Evolutionary conservation across 2,329 filamentous ascomycete species (phyloP).

Genomic region (Sarocladium oryzae): DNA sequence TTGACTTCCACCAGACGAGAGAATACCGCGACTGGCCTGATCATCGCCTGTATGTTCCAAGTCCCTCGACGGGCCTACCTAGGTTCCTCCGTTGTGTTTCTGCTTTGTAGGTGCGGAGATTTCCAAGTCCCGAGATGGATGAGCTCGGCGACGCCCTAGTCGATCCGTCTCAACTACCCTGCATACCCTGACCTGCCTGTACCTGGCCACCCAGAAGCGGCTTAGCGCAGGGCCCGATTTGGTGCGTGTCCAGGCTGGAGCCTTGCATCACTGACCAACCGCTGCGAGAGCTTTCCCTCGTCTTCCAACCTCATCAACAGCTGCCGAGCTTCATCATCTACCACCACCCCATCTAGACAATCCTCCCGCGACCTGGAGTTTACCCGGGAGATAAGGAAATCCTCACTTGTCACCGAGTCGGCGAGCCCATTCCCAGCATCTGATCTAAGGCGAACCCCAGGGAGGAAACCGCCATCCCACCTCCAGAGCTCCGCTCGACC

Average conservation of each 20-base stretch:
- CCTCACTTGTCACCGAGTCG: not conserved
- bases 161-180: slow-evolving; percentile 2
- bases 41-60: too few relatives aligned
- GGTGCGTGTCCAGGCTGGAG: slow-evolving; percentile 12
- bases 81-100: too few relatives aligned
- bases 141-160: not conserved
- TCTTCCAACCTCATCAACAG: slow-evolving; percentile 4
- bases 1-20: too few relatives aligned
- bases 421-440: not conserved
- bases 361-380: not conserved
- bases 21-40: too few relatives aligned
- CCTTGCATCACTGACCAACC: slow-evolving; percentile 10
- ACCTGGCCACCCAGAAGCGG: not conserved
- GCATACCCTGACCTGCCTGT: not conserved
- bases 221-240: slow-evolving; percentile 5
- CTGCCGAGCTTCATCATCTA: not conserved
- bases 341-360: not conserved
- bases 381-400: not conserved
- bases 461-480: slow-evolving; percentile 7
- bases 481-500: slow-evolving; percentile 8
- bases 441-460: not conserved
- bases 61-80: too few relatives aligned
- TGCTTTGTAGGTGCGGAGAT: not conserved
- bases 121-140: not conserved
- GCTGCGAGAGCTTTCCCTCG: slow-evolving; percentile 3